Evolutionary conservation across 768 basidiomycete genomes (phyloP).

Genomic region (Boletus rex-veris): DNA sequence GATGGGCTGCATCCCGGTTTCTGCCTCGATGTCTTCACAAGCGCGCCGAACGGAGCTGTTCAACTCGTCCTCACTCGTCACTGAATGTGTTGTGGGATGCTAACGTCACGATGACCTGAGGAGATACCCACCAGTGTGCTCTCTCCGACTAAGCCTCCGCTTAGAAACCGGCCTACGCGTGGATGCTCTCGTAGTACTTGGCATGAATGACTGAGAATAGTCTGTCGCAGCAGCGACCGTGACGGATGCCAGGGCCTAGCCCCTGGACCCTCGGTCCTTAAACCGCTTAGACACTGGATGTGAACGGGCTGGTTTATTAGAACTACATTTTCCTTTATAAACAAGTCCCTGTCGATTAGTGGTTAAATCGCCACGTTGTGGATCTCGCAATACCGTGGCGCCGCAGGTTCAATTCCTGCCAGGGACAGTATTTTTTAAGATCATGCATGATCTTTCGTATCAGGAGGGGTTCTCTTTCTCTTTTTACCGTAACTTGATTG

Average conservation of each 20-base stretch:
- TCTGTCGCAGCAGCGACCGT: no score
- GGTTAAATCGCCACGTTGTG: constrained; percentile 43
- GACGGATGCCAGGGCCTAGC: no score
- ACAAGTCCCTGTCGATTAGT: constrained; percentile 42
- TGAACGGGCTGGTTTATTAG: neutral
- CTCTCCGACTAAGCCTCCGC: neutral
- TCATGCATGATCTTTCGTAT: no score
- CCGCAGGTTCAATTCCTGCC: constrained; percentile 39
- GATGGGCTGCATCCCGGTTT: neutral
- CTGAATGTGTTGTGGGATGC: neutral
- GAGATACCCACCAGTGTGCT: neutral
- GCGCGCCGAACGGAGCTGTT: neutral
- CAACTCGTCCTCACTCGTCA: neutral
- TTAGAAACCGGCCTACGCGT: neutral
- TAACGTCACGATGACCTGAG: no score
- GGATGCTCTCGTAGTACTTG: constrained; percentile 14
- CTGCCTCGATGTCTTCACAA: neutral
- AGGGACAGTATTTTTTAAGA: constrained; percentile 30
- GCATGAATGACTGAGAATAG: constrained; percentile 2
- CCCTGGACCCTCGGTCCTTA: no score
- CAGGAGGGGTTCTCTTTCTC: neutral
- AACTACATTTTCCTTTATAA: no score
- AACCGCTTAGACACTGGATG: no score
- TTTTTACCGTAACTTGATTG: neutral
- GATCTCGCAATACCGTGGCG: constrained; percentile 34